Evolutionary conservation across 352 stramenopile species (phyloP).

Genomic region (Lagenidium sp.): DNA sequence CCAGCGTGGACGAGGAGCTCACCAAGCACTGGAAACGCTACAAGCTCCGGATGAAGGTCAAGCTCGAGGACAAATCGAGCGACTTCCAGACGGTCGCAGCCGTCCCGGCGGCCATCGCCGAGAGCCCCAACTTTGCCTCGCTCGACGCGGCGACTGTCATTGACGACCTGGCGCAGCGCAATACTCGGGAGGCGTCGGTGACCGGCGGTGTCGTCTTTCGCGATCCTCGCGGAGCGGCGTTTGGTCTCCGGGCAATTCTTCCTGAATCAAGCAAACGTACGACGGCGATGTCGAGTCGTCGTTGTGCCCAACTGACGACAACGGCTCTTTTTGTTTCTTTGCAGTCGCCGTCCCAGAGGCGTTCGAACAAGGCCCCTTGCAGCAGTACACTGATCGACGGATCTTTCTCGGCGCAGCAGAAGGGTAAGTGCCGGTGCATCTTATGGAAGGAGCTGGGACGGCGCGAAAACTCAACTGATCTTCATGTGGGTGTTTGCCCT

Average conservation of each 20-base stretch:
- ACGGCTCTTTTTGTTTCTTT: background rate
- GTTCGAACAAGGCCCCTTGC: constrained; percentile 32
- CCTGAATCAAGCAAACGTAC: constrained; percentile 21
- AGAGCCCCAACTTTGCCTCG: constrained; percentile 8
- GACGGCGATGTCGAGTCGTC: background rate
- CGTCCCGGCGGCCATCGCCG: constrained; percentile 33
- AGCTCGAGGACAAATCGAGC: constrained; percentile 60
- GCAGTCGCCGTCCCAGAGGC: constrained; percentile 42
- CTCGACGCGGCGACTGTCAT: constrained; percentile 8
- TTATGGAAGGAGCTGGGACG: too few relatives aligned
- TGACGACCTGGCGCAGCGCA: constrained; percentile 25
- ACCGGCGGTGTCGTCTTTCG: constrained; percentile 31
- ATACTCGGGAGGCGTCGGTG: constrained; percentile 16
- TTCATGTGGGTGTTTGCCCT: too few relatives aligned
- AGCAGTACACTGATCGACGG: constrained; percentile 46
- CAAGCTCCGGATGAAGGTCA: constrained; percentile 81
- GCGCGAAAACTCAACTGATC: too few relatives aligned
- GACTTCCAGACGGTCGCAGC: constrained; percentile 32
- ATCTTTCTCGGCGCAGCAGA: constrained; percentile 63
- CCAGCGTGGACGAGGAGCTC: constrained; percentile 36
- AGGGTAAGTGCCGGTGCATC: constrained; percentile 32
- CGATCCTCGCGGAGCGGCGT: constrained; percentile 53
- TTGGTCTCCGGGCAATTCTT: constrained; percentile 58
- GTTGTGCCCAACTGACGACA: background rate
- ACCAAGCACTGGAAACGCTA: constrained; percentile 85